Evolutionary conservation across 2,329 filamentous ascomycete genomes (phyloP), one percentile per base, ranked within the genome.

Genomic region (Verticillium tricorpus): DNA sequence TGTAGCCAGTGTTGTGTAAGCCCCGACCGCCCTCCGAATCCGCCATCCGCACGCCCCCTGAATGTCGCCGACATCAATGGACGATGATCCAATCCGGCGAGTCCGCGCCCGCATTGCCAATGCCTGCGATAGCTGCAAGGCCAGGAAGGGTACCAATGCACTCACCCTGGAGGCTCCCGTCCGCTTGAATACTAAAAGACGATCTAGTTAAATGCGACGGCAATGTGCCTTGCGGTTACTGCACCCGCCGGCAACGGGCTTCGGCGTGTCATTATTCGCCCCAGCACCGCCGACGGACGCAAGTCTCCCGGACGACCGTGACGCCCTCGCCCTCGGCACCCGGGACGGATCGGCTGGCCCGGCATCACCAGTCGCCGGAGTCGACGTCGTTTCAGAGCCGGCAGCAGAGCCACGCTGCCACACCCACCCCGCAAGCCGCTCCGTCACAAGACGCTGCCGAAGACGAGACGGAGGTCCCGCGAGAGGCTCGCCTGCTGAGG

Each of bases 381-480:
- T 1, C 54, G 63, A 0, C 66, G 50, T n/a, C 57, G 50, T 59
- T 22, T 28, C 31, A 37, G n/a, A 45, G 55, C 15, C 56, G 34
- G 56, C 52, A 61, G 62, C 52, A 58, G 60, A 39, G 58, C 25
- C 37, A 58, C 34, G 25, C 39, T 5, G 17, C 57, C 9, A 45
- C 57, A 15, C 57, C 57, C 2, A 50, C 57, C 7, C 57, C 34
- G 5, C 57, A 34, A 60, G 52, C 60, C 64, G 37, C 39, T 28
- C 40, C 22, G n/a, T 28, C 57, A 31, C 57, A 45, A 6, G 66
- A 66, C 62, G 69, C 72, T 1, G 72, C 72, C 0, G 80, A 82
- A n/a, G 82, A 84, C 40, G 81, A 84, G 63, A 81, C 82, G 0
- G 82, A 84, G 25, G 82, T 85, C 3, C 82, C 81, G 2, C 75